Base-by-base conservation (phyloP, 202 grass and related monocot genomes). In the Eragrostis tef region DNA sequence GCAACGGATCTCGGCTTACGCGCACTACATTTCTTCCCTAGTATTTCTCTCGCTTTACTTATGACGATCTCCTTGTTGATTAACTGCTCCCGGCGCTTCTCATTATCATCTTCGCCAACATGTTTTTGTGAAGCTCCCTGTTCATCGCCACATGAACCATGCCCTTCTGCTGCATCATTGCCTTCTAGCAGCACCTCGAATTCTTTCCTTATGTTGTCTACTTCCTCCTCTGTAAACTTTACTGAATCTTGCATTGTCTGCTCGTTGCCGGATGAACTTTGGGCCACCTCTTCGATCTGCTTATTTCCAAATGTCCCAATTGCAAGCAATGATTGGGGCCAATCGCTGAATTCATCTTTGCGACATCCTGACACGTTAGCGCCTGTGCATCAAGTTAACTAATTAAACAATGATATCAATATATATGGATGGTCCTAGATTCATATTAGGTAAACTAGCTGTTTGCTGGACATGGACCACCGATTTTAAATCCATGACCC, bases 261-360 rank as follows among this genome's bases (percentile, higher is more conserved):
- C 31, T 16, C 70, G 58, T 64, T 79, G 36, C 83, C 70, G 0
- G 85, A 86, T 11, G 85, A 45, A 48, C 64, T 75, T 72, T 75
- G 56, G 5, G 46, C 74, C 53, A 39, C 83, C 66, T 91, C 81
- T 49, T 87, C 81, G 6, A 89, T 77, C 62, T 88, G 71, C 74
- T 84, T 85, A 50, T 83, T 90, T 52, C 91, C 91, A 31, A 94
- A 86, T 79, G 92, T 97, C 58, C 94, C 94, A 6, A 97, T 94
- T 19, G 90, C 74, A 45, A 97, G 90, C 64, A 97, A 69, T 52
- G 84, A 81, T 79, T 88, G 88, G 67, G 90, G 88, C 83, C 84
- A 90, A 63, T 92, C 84, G 24, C 84, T 89, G 87, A 87, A 90
- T 56, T 92, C 93, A 6, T 92, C 89, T 3, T 89, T 84, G 26